Conservation (phyloP, 106 monocot species). For the Platanthera guangdongensis region DNA sequence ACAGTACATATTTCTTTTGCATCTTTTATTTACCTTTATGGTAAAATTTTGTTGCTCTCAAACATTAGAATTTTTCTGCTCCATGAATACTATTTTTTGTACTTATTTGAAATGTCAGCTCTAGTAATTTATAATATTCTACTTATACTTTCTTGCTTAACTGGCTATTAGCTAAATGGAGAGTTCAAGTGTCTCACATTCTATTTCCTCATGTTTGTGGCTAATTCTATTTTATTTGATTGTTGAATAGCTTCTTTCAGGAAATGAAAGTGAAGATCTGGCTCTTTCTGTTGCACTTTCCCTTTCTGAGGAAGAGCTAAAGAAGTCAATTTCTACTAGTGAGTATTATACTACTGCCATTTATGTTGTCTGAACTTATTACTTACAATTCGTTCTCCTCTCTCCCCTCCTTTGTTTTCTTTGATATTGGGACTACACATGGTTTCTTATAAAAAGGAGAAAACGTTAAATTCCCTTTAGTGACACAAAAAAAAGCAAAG, state of each 20-base stretch:
- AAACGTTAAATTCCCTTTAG: background rate
- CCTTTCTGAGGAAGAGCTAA: conserved; percentile 64
- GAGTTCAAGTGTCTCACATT: background rate
- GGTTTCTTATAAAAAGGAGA: background rate
- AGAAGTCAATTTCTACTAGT: conserved; percentile 54
- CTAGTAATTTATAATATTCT: too few species aligned
- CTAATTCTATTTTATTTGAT: conserved; percentile 5
- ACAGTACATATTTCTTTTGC: too few species aligned
- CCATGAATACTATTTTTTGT: too few species aligned
- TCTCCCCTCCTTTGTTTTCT: background rate
- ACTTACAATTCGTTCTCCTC: background rate
- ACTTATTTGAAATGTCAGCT: too few species aligned
- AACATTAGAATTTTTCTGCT: too few species aligned
- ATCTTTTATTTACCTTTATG: too few species aligned
- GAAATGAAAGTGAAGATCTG: conserved; percentile 63
- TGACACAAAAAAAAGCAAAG: too few species aligned
- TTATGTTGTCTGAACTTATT: background rate
- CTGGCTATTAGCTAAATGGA: background rate
- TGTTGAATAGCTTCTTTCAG: conserved; percentile 19
- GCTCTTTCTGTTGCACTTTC: conserved; percentile 84
- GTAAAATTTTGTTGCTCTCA: too few species aligned
- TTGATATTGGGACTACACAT: background rate
- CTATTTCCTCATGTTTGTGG: conserved; percentile 3
- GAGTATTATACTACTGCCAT: conserved; percentile 7
- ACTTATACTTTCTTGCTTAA: background rate